Percentiles rank a stretch among this genome's conserved stretches.
Evolutionary conservation across 352 stramenopile species (phyloP).

Genomic region (Pelagophyceae sp.): DNA sequence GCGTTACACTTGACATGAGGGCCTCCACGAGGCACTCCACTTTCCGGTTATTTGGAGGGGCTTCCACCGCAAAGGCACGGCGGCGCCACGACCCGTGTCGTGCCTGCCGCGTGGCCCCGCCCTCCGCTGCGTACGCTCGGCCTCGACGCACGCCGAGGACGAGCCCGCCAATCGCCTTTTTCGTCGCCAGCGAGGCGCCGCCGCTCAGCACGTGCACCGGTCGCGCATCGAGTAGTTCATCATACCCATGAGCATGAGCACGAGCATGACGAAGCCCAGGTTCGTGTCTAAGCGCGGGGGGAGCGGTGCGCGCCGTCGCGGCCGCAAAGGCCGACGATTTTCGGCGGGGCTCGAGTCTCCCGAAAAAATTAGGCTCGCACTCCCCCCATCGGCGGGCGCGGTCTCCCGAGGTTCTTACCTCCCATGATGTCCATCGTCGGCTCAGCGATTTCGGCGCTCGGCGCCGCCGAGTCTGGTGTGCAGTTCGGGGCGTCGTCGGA

Average conservation of each 20-base stretch:
- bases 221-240: conserved; percentile 21
- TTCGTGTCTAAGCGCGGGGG: neutral
- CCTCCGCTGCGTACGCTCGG: too few relatives aligned
- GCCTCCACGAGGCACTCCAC: too few relatives aligned
- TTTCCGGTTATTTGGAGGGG: too few relatives aligned
- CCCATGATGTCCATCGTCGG: neutral
- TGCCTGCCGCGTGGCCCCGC: too few relatives aligned
- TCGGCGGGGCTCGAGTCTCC: neutral
- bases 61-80: too few relatives aligned
- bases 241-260: conserved; percentile 4
- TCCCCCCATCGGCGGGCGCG: neutral
- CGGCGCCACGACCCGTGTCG: too few relatives aligned
- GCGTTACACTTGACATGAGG: too few relatives aligned
- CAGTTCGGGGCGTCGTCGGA: neutral
- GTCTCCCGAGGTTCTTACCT: neutral
- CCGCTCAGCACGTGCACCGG: conserved; percentile 9
- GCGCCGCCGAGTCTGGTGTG: neutral
- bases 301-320: neutral
- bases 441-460: neutral
- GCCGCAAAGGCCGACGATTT: neutral
- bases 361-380: neutral
- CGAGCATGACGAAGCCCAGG: conserved; percentile 10
- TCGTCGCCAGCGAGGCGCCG: neutral
- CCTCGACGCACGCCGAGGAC: neutral
- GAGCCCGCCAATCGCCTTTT: neutral